Percentiles rank a stretch among this genome's conserved stretches.
phyloP scores from a whole-genome alignment of 2,329 filamentous ascomycete genomes.

The Fusarium brachygibbosum region DNA sequence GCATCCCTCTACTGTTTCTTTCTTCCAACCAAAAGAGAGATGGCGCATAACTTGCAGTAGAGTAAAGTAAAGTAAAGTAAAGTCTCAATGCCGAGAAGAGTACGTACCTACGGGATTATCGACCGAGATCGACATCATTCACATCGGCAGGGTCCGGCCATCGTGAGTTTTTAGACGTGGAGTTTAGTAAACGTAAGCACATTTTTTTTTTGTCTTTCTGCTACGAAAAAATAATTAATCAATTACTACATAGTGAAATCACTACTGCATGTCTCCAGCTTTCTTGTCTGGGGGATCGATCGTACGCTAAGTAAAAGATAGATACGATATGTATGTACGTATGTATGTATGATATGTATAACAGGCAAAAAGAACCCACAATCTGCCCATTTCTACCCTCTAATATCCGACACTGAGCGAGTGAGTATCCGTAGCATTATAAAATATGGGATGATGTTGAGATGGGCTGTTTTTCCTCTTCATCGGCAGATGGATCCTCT shows the following conservation, averaged over 20 bases:
- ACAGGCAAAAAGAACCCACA: background rate
- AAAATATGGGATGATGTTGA: conserved; percentile 1
- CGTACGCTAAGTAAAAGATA: conserved; percentile 18
- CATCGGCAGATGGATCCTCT: conserved; percentile 2
- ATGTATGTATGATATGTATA: background rate
- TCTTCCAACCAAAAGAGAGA: conserved; percentile 21
- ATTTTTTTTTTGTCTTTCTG: background rate
- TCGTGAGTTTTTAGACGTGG: conserved; percentile 15
- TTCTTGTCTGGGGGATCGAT: conserved; percentile 21
- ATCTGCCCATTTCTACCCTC: conserved; percentile 25
- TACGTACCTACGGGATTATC: conserved; percentile 32
- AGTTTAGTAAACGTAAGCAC: conserved; percentile 1
- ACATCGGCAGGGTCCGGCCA: conserved; percentile 45
- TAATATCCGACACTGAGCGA: conserved; percentile 34
- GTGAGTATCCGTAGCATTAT: background rate
- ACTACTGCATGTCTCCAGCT: conserved; percentile 26
- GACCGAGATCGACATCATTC: conserved; percentile 47
- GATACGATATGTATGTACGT: background rate
- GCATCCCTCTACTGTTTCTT: conserved; percentile 8
- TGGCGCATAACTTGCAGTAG: conserved; percentile 19
- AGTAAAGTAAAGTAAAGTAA: background rate
- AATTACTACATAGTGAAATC: background rate
- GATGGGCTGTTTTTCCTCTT: conserved; percentile 1
- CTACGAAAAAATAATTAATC: background rate
- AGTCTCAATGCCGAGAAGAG: background rate